A percentile compares a stretch with the other conserved stretches of the same genome.
phyloP scores from a whole-genome alignment of 2,329 filamentous ascomycete species.

The Claviceps sp. region DNA sequence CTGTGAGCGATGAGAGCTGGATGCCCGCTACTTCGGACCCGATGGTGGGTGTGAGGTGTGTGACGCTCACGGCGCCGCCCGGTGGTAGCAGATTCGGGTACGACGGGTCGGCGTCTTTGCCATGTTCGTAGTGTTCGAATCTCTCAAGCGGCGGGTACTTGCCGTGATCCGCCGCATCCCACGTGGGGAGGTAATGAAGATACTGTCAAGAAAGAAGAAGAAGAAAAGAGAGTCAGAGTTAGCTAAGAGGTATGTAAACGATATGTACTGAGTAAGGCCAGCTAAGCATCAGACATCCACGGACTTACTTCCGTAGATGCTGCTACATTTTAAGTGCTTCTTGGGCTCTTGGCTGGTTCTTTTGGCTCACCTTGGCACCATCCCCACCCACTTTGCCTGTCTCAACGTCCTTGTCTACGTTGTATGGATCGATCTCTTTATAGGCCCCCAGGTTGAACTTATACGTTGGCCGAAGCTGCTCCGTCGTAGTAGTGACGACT shows the following conservation, averaged over 20 bases:
- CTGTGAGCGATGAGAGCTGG: slow-evolving; percentile 54
- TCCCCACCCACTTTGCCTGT: slow-evolving; percentile 15
- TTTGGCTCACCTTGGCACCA: slow-evolving; percentile 14
- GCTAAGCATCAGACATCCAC: too few relatives aligned
- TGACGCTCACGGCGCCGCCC: slow-evolving; percentile 30
- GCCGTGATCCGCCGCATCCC: slow-evolving; percentile 42
- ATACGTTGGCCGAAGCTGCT: slow-evolving; percentile 7
- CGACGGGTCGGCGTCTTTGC: slow-evolving; percentile 56
- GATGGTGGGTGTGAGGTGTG: slow-evolving; percentile 57
- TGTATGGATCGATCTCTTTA: slow-evolving; percentile 17
- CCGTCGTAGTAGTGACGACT: slow-evolving; percentile 5
- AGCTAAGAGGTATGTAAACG: too few relatives aligned
- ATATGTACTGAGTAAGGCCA: not conserved
- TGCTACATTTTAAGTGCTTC: not conserved
- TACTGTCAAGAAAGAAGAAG: slow-evolving; percentile 31
- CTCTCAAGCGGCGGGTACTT: slow-evolving; percentile 51
- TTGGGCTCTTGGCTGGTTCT: too few relatives aligned
- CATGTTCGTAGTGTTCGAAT: slow-evolving; percentile 63
- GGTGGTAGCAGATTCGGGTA: slow-evolving; percentile 53
- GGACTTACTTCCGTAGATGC: not conserved
- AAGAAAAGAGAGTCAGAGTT: too few relatives aligned
- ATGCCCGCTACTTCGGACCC: slow-evolving; percentile 59
- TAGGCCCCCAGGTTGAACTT: slow-evolving; percentile 17
- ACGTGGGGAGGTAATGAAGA: slow-evolving; percentile 60
- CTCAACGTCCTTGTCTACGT: slow-evolving; percentile 15